Conservation (phyloP, 148 eudicot genomes). For the Rhododendron henanense region DNA sequence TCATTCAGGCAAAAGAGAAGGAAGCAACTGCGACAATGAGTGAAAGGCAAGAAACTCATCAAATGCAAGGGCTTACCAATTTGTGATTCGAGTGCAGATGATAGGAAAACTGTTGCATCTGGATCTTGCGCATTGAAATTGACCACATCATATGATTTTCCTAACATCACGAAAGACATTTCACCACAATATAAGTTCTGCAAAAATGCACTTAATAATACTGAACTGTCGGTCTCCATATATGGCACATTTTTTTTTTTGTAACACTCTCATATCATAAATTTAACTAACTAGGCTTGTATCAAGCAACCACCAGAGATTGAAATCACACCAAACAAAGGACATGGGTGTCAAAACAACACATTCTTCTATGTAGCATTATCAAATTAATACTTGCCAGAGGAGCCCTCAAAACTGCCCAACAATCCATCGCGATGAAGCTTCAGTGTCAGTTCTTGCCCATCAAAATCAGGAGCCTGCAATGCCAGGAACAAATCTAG, state of each 20-base stretch:
- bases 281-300: not conserved
- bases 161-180: constrained; percentile 33
- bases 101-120: constrained; percentile 53
- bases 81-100: constrained; percentile 53
- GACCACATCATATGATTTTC: constrained; percentile 62
- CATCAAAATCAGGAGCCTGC: constrained; percentile 65
- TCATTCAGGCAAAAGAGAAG: not conserved
- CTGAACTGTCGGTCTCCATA: not conserved
- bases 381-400: constrained; percentile 39
- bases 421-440: constrained; percentile 55
- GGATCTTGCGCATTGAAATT: constrained; percentile 48
- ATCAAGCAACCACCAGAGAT: not conserved
- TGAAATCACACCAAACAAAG: not conserved
- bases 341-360: not conserved
- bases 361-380: not conserved
- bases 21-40: not conserved
- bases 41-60: not conserved
- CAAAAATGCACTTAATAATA: not conserved
- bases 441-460: constrained; percentile 51
- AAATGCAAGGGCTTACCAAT: constrained; percentile 37
- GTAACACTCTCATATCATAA: not conserved
- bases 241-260: not conserved
- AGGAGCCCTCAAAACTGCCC: constrained; percentile 55
- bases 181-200: constrained; percentile 2
- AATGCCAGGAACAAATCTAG: constrained; percentile 5